A percentile compares a stretch with the other conserved stretches of the same genome.
These are phyloP conservation scores for Nothophoma quercina DNA, from an alignment of 2,329 filamentous ascomycete species.

Conservation along the genomic window DNA sequence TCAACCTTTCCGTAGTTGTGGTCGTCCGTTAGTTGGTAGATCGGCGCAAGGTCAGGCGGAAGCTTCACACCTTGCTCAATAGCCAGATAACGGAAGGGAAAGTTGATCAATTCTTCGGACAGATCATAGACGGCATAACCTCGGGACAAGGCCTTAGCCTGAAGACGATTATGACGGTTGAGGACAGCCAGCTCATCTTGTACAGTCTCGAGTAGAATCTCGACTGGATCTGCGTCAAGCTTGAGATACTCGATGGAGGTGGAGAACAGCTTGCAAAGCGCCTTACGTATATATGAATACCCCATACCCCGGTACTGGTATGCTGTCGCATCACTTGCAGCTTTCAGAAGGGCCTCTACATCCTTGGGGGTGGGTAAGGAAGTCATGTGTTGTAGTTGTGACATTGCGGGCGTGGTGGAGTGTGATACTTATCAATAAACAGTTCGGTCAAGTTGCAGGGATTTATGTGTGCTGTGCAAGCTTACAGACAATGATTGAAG, in stretches of 20 bases:
- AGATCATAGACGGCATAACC: not conserved
- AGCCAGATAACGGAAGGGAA: constrained; percentile 1
- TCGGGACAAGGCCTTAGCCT: not conserved
- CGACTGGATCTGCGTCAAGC: not conserved
- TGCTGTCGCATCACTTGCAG: not conserved
- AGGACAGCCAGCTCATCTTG: constrained; percentile 7
- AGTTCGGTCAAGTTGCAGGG: too few relatives aligned
- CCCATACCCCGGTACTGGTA: not conserved
- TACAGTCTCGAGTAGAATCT: not conserved
- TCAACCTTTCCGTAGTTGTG: too few relatives aligned
- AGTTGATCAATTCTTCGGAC: not conserved
- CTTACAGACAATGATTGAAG: too few relatives aligned
- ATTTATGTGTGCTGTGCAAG: too few relatives aligned
- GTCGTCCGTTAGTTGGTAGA: constrained; percentile 11
- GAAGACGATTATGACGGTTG: not conserved
- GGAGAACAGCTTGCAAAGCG: not conserved
- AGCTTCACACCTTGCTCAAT: not conserved
- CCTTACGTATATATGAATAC: not conserved
- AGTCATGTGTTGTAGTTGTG: not conserved
- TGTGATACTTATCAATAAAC: too few relatives aligned
- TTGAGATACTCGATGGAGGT: not conserved
- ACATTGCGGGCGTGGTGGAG: not conserved
- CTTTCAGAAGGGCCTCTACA: not conserved
- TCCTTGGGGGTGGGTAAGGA: not conserved
- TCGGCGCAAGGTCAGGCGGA: not conserved